These are phyloP conservation scores for Vickermania ingenoplastis DNA, from an alignment of 208 protist genomes.

Conservation along the genomic window DNA sequence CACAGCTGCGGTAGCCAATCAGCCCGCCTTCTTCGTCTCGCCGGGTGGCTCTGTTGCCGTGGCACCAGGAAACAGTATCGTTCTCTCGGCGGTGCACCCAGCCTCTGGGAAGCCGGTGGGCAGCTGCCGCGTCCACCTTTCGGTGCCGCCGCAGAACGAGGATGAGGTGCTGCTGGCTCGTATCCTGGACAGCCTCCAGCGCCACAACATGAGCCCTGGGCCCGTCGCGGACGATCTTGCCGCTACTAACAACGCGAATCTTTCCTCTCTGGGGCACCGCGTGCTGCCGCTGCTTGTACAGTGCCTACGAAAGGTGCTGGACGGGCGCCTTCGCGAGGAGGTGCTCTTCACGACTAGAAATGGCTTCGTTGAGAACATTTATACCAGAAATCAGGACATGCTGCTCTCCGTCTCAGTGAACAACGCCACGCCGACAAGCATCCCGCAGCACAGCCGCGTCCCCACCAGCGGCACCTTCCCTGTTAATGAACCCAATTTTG, in stretches of 20 bases:
- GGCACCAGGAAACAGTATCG: not conserved
- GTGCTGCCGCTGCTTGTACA: constrained; percentile 42
- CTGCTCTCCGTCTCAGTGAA: constrained; percentile 45
- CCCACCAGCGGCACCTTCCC: constrained; percentile 27
- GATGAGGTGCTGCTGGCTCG: constrained; percentile 39
- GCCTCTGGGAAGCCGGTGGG: constrained; percentile 15
- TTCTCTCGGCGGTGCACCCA: constrained; percentile 2
- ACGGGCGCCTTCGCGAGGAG: constrained; percentile 9
- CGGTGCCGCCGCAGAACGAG: not conserved
- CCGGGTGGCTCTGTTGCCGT: constrained; percentile 3
- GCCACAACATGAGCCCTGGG: constrained; percentile 26
- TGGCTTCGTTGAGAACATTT: constrained; percentile 54
- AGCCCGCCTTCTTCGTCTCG: constrained; percentile 3
- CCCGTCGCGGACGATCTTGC: constrained; percentile 34
- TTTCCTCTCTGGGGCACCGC: constrained; percentile 32
- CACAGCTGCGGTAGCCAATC: constrained; percentile 14
- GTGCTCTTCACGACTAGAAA: constrained; percentile 55
- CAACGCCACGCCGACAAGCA: constrained; percentile 24
- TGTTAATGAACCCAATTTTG: constrained; percentile 28
- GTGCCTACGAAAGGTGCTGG: constrained; percentile 25
- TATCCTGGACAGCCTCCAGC: constrained; percentile 57
- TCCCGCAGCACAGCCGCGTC: constrained; percentile 58
- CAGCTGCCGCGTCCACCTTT: constrained; percentile 29
- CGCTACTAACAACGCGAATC: constrained; percentile 9
- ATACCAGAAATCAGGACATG: constrained; percentile 36